phyloP scores from a whole-genome alignment of 2,329 filamentous ascomycete genomes.

The Alternaria triticimaculans region DNA sequence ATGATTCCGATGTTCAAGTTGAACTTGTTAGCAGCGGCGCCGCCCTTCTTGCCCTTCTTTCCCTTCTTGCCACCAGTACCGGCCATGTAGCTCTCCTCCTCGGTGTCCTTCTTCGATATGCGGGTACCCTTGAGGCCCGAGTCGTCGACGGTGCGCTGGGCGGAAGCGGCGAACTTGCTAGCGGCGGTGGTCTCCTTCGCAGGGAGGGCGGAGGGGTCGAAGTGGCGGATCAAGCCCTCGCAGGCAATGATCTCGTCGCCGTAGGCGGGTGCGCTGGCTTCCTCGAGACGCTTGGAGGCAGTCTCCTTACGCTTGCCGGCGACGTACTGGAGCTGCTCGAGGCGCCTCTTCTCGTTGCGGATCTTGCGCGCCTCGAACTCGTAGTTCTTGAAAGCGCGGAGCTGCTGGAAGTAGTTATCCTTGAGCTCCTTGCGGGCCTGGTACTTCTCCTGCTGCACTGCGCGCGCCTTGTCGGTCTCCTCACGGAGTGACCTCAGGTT shows the following conservation, averaged over 20 bases:
- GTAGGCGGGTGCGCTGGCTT: conserved; percentile 86
- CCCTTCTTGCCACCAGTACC: conserved; percentile 79
- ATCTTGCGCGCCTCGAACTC: conserved; percentile 83
- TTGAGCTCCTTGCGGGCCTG: conserved; percentile 82
- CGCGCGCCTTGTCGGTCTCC: conserved; percentile 82
- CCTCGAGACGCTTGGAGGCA: conserved; percentile 77
- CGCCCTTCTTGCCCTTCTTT: conserved; percentile 88
- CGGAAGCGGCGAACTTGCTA: conserved; percentile 74
- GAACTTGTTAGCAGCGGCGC: conserved; percentile 68
- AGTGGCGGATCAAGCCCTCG: conserved; percentile 86
- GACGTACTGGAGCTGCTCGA: conserved; percentile 76
- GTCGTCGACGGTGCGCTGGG: conserved; percentile 83
- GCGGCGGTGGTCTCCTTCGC: conserved; percentile 68
- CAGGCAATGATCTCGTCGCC: conserved; percentile 90
- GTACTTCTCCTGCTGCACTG: conserved; percentile 87
- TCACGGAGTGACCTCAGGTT: conserved; percentile 83
- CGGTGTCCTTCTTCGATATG: conserved; percentile 84
- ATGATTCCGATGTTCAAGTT: conserved; percentile 90
- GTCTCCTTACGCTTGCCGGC: conserved; percentile 77
- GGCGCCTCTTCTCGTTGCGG: conserved; percentile 77
- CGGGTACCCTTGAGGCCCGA: conserved; percentile 84
- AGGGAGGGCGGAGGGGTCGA: conserved; percentile 74
- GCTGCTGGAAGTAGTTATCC: conserved; percentile 83
- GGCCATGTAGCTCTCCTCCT: conserved; percentile 83
- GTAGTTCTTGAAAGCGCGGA: conserved; percentile 81